phyloP scores from a whole-genome alignment of 179 eudicot species.

The Spinacia oleracea region DNA sequence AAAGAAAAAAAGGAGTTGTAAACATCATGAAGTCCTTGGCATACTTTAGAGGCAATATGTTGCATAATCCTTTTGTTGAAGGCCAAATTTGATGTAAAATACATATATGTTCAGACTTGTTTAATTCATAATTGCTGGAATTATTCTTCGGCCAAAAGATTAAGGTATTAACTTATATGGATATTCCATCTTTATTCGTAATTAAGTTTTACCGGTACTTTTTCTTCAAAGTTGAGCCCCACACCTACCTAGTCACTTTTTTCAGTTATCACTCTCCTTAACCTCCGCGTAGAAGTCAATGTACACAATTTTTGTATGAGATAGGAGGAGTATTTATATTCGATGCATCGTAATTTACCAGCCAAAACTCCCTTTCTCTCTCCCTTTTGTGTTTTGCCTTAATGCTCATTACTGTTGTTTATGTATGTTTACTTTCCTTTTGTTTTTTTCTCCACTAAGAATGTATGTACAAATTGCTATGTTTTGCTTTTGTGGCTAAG shows the following conservation, averaged over 20 bases:
- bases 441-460: background rate
- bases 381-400: background rate
- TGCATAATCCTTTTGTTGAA: background rate
- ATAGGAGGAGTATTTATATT: background rate
- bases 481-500: conserved; percentile 3
- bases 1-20: background rate
- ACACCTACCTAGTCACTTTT: background rate
- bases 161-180: background rate
- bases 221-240: background rate
- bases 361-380: background rate
- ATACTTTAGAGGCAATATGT: background rate
- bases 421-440: background rate
- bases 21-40: background rate
- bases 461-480: background rate
- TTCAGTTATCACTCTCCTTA: too few relatives aligned
- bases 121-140: background rate
- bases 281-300: background rate
- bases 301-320: background rate
- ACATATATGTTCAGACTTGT: background rate
- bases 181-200: background rate
- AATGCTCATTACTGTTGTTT: background rate
- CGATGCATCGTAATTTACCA: too few relatives aligned
- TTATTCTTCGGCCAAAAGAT: background rate
- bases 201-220: background rate
- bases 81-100: conserved; percentile 4